Evolutionary conservation across 768 basidiomycete genomes (phyloP).

Genomic region (Suillus fuscotomentosus): DNA sequence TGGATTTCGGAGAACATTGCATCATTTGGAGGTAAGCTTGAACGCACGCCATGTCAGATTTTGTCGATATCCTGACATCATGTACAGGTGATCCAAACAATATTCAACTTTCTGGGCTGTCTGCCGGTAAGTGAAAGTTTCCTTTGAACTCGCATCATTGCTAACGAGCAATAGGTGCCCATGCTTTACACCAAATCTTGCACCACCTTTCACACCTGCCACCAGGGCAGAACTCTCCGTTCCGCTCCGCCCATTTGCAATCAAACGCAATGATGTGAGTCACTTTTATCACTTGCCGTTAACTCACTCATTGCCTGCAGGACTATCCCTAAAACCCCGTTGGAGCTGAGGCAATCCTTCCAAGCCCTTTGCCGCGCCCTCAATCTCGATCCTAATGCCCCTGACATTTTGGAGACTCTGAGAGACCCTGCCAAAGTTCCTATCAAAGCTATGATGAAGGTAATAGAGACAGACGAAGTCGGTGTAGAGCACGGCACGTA

Average conservation of each 20-base stretch:
- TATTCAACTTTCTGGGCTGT: constrained; percentile 66
- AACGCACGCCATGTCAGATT: background rate
- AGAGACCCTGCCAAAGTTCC: constrained; percentile 48
- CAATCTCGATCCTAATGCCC: constrained; percentile 49
- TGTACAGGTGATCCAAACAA: constrained; percentile 54
- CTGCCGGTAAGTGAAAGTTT: constrained; percentile 49
- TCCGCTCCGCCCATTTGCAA: constrained; percentile 63
- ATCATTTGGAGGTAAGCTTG: constrained; percentile 61
- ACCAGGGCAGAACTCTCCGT: constrained; percentile 54
- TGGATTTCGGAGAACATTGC: constrained; percentile 71
- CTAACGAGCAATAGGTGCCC: constrained; percentile 46
- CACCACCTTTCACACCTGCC: constrained; percentile 69
- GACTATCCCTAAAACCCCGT: constrained; percentile 56
- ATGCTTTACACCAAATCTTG: constrained; percentile 73
- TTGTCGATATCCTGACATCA: background rate
- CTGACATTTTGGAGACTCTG: constrained; percentile 49
- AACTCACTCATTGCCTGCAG: constrained; percentile 27
- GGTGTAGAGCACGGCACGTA: constrained; percentile 61
- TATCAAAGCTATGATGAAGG: constrained; percentile 47
- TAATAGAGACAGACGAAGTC: constrained; percentile 56
- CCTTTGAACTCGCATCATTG: background rate
- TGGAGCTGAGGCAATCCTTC: constrained; percentile 61
- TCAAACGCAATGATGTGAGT: constrained; percentile 74
- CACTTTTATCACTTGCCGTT: background rate
- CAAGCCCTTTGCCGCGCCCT: constrained; percentile 58